These are phyloP conservation scores for Trebouxiophyceae sp. DNA, from an alignment of 163 green algal genomes.

Conservation along the genomic window DNA sequence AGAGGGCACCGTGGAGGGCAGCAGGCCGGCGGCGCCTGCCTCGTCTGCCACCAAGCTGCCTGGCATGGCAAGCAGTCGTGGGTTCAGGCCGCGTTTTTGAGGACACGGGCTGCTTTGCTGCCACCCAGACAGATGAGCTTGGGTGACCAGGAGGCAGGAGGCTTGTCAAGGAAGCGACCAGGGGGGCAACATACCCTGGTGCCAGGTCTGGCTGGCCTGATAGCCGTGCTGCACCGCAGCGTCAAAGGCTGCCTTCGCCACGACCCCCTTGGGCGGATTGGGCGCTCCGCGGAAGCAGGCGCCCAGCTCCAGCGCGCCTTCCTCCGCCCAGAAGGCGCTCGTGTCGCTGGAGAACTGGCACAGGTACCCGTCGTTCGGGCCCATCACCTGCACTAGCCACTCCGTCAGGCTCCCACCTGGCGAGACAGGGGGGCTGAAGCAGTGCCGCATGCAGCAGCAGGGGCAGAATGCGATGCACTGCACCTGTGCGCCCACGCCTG, in stretches of 20 bases:
- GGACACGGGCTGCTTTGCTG: too few relatives aligned
- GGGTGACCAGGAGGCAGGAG: too few relatives aligned
- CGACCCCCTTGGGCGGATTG: neutral
- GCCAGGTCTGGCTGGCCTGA: slow-evolving; percentile 65
- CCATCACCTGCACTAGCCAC: slow-evolving; percentile 75
- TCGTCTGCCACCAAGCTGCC: slow-evolving; percentile 28
- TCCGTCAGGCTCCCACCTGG: too few relatives aligned
- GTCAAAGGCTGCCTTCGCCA: slow-evolving; percentile 54
- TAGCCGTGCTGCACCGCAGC: slow-evolving; percentile 64
- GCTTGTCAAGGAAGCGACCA: too few relatives aligned
- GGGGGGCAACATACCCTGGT: slow-evolving; percentile 69
- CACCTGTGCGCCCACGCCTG: slow-evolving; percentile 47
- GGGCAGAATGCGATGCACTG: neutral
- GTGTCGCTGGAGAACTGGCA: slow-evolving; percentile 70
- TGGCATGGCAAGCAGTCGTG: too few relatives aligned
- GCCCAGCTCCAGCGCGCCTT: slow-evolving; percentile 56
- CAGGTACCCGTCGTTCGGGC: slow-evolving; percentile 84
- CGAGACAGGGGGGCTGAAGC: too few relatives aligned
- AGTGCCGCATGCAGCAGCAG: neutral
- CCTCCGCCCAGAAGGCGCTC: slow-evolving; percentile 70
- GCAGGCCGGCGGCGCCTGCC: slow-evolving; percentile 19
- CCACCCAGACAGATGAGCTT: too few relatives aligned
- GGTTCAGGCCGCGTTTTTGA: too few relatives aligned
- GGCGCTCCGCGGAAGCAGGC: slow-evolving; percentile 37
- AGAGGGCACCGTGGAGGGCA: slow-evolving; percentile 53